Conservation (phyloP, 768 basidiomycete species). For the Neoboletus magnificus region DNA sequence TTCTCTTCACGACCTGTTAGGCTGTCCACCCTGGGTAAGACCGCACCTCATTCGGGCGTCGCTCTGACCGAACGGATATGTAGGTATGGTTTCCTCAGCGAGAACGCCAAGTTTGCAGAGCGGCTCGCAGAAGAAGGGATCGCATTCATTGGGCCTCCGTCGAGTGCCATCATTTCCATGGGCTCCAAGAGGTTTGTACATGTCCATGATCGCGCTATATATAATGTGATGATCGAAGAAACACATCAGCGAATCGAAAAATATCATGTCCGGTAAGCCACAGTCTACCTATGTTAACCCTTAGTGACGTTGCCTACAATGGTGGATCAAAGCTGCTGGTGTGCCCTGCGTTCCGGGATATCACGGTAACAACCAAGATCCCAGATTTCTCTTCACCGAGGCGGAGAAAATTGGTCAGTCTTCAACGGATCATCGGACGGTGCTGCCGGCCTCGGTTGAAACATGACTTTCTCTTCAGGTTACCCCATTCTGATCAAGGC, state of each 20-base stretch:
- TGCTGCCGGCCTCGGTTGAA: not conserved
- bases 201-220: not conserved
- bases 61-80: not conserved
- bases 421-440: not conserved
- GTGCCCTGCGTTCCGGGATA: conserved; percentile 96
- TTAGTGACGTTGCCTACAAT: conserved; percentile 1
- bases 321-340: conserved; percentile 58
- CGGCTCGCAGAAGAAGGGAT: conserved; percentile 73
- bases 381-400: conserved; percentile 61
- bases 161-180: conserved; percentile 88
- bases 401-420: conserved; percentile 64
- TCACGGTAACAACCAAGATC: conserved; percentile 80
- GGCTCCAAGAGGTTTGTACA: conserved; percentile 81
- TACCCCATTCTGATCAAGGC: conserved; percentile 96
- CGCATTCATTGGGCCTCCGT: conserved; percentile 88
- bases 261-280: conserved; percentile 77
- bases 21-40: conserved; percentile 88
- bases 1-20: conserved; percentile 33
- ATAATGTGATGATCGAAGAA: not conserved
- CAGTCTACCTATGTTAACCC: not conserved
- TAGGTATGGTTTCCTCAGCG: conserved; percentile 89
- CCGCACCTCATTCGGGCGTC: not conserved
- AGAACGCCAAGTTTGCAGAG: conserved; percentile 82
- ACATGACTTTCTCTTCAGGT: conserved; percentile 38
- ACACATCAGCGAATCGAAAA: conserved; percentile 80